Percentiles rank a stretch among this genome's conserved stretches.
These are phyloP conservation scores for Capsicum chinense DNA, from an alignment of 257 asterid genomes.

Conservation along the genomic window DNA sequence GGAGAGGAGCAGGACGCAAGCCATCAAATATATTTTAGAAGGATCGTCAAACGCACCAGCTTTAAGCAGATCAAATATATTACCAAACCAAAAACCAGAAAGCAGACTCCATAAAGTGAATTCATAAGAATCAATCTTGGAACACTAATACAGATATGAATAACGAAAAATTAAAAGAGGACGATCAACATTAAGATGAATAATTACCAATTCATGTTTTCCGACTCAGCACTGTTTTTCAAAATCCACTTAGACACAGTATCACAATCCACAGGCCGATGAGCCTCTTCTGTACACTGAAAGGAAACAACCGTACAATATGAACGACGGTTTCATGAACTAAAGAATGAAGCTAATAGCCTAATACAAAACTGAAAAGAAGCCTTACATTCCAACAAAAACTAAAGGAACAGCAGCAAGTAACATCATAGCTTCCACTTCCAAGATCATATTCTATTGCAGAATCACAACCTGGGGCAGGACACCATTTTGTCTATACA, in stretches of 20 bases:
- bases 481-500: conserved; percentile 97
- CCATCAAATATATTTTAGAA: too few species aligned
- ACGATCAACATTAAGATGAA: background rate
- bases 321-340: conserved; percentile 29
- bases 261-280: conserved; percentile 95
- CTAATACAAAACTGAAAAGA: conserved; percentile 29
- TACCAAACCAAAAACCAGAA: too few species aligned
- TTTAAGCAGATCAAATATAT: too few species aligned
- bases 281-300: conserved; percentile 99
- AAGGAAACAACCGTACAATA: conserved; percentile 35
- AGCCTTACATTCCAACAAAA: conserved; percentile 98
- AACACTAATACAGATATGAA: background rate
- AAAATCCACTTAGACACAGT: conserved; percentile 92
- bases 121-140: background rate
- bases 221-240: conserved; percentile 98
- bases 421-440: conserved; percentile 92
- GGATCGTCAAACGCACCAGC: too few species aligned
- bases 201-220: conserved; percentile 95
- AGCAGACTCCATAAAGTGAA: too few species aligned
- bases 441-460: conserved; percentile 92
- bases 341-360: conserved; percentile 13
- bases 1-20: too few species aligned
- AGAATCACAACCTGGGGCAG: conserved; percentile 96
- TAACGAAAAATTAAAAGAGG: background rate
- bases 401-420: conserved; percentile 86